phyloP scores from a whole-genome alignment of 1,284 basidiomycete species.

The Wallemia ichthyophaga region DNA sequence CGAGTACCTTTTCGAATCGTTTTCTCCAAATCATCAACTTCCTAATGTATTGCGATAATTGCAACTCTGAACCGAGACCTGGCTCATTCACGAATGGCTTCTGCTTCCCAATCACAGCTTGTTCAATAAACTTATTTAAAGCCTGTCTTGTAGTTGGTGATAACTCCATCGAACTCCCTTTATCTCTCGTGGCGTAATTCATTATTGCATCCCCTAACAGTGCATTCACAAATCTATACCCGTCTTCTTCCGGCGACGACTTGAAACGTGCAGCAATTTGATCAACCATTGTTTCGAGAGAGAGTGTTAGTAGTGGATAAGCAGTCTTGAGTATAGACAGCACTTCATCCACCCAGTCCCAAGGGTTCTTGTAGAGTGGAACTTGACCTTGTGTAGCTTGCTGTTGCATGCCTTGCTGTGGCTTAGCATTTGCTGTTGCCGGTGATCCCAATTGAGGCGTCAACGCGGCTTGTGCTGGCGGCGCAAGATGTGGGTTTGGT shows the following conservation, averaged over 20 bases:
- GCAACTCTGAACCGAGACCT: neutral
- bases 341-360: slow-evolving; percentile 82
- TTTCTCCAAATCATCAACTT: slow-evolving; percentile 80
- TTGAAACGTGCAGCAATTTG: slow-evolving; percentile 83
- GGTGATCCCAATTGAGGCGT: neutral
- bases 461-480: neutral
- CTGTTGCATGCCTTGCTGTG: neutral
- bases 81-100: neutral
- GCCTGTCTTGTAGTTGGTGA: neutral
- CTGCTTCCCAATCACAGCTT: neutral
- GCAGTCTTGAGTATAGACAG: slow-evolving; percentile 83
- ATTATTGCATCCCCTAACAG: slow-evolving; percentile 34
- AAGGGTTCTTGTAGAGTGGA: slow-evolving; percentile 18
- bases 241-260: slow-evolving; percentile 68
- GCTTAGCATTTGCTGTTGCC: neutral
- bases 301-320: slow-evolving; percentile 77
- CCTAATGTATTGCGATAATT: slow-evolving; percentile 46
- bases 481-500: neutral
- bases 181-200: slow-evolving; percentile 41
- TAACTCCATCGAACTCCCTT: slow-evolving; percentile 19
- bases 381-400: neutral
- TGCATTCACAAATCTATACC: slow-evolving; percentile 69
- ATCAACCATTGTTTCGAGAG: slow-evolving; percentile 91
- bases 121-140: neutral
- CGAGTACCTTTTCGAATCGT: slow-evolving; percentile 58